Evolutionary conservation across 148 eudicot species (phyloP).

Genomic region (Fagopyrum tataricum): DNA sequence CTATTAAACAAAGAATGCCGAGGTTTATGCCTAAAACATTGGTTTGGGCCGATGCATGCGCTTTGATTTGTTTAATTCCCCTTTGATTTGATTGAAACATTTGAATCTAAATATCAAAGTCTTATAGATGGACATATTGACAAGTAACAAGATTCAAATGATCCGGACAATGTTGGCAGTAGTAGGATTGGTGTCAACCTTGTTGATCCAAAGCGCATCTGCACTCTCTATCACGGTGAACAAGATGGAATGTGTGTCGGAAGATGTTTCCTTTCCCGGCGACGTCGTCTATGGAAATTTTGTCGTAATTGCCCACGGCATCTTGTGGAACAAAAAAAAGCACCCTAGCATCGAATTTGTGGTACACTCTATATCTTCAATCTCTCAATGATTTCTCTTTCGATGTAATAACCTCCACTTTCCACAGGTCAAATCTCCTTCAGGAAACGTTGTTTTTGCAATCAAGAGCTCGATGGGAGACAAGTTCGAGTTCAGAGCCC

Average conservation of each 20-base stretch:
- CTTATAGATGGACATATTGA: not conserved
- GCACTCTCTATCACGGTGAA: constrained; percentile 43
- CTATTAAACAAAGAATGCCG: not conserved
- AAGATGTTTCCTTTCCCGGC: constrained; percentile 45
- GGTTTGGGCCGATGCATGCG: not conserved
- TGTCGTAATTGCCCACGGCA: constrained; percentile 53
- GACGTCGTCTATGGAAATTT: constrained; percentile 52
- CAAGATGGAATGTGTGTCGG: constrained; percentile 52
- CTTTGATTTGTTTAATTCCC: not conserved
- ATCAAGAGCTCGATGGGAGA: constrained; percentile 10
- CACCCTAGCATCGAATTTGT: constrained; percentile 55
- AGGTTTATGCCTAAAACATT: not conserved
- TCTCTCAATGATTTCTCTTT: not conserved
- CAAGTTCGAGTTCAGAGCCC: constrained; percentile 14
- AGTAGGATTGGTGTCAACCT: constrained; percentile 24
- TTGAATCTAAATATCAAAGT: not conserved
- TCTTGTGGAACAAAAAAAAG: constrained; percentile 44
- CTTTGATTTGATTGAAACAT: not conserved
- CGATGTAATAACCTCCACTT: not conserved
- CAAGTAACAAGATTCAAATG: not conserved
- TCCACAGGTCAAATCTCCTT: constrained; percentile 7
- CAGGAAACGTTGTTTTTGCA: not conserved
- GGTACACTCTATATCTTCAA: constrained; percentile 17
- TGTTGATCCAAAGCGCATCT: constrained; percentile 19
- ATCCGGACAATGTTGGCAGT: constrained; percentile 5